phyloP scores from a whole-genome alignment of 768 basidiomycete species.

The Pisolithus orientalis region DNA sequence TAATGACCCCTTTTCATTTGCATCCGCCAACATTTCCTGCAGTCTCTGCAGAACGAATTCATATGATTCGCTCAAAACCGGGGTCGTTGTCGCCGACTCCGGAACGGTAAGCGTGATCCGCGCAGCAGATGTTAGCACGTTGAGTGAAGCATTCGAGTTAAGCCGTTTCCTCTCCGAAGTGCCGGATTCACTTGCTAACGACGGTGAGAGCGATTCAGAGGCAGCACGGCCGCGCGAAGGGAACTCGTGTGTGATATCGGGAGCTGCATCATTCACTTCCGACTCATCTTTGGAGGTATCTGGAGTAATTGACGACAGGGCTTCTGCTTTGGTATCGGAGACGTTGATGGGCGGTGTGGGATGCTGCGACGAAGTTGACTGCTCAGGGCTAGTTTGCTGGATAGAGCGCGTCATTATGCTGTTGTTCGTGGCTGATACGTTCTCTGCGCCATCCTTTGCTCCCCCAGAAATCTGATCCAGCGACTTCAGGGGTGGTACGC shows the following conservation, averaged over 20 bases:
- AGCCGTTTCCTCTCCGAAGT: constrained; percentile 15
- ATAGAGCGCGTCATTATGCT: too few species aligned
- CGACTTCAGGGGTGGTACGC: constrained; percentile 40
- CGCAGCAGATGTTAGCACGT: constrained; percentile 18
- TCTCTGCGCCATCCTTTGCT: constrained; percentile 18
- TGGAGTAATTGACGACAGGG: not conserved
- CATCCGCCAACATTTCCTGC: constrained; percentile 56
- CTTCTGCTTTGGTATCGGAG: not conserved
- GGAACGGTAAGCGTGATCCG: constrained; percentile 44
- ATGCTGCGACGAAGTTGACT: too few species aligned
- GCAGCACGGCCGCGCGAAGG: constrained; percentile 20
- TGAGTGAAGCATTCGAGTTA: constrained; percentile 20
- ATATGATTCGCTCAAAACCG: constrained; percentile 28
- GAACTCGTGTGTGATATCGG: constrained; percentile 9
- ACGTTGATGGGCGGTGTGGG: not conserved
- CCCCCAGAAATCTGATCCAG: constrained; percentile 43
- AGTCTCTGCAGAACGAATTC: constrained; percentile 46
- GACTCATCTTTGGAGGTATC: constrained; percentile 1
- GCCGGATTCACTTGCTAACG: constrained; percentile 5
- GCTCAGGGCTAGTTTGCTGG: too few species aligned
- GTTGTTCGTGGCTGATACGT: not conserved
- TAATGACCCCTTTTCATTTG: constrained; percentile 50
- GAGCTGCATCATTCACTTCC: constrained; percentile 10
- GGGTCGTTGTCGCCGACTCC: constrained; percentile 22
- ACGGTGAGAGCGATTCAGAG: constrained; percentile 26